Conservation (phyloP, 2,329 filamentous ascomycete species). For the Fusarium dimerum region DNA sequence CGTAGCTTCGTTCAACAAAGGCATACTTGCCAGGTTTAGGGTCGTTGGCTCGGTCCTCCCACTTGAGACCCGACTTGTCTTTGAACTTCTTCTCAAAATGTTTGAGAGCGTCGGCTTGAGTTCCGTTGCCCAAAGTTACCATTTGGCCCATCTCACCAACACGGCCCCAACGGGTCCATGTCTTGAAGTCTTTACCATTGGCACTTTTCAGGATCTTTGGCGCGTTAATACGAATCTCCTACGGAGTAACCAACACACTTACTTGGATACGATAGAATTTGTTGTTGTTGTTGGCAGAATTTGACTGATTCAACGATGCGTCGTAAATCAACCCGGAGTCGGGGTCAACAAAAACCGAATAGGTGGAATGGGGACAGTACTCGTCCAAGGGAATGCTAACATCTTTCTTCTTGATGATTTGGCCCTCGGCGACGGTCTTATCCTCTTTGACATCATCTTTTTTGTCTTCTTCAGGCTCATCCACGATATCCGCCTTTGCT, state of each 20-base stretch:
- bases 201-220: slow-evolving; percentile 45
- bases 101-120: slow-evolving; percentile 44
- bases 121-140: slow-evolving; percentile 43
- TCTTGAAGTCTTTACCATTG: slow-evolving; percentile 46
- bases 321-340: slow-evolving; percentile 69
- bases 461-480: slow-evolving; percentile 27
- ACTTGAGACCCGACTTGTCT: slow-evolving; percentile 59
- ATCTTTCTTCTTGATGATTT: slow-evolving; percentile 49
- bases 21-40: slow-evolving; percentile 73
- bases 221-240: slow-evolving; percentile 6
- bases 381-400: slow-evolving; percentile 54
- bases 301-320: slow-evolving; percentile 77
- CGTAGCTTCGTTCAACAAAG: slow-evolving; percentile 78
- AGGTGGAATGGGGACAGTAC: slow-evolving; percentile 37
- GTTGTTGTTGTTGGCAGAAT: slow-evolving; percentile 72
- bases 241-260: slow-evolving; percentile 12
- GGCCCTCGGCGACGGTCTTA: slow-evolving; percentile 41
- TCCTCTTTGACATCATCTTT: slow-evolving; percentile 36
- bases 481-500: slow-evolving; percentile 17
- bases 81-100: slow-evolving; percentile 64
- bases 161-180: slow-evolving; percentile 81
- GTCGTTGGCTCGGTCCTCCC: slow-evolving; percentile 52
- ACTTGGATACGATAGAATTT: slow-evolving; percentile 81
- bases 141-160: slow-evolving; percentile 63
- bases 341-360: slow-evolving; percentile 65